Base-by-base conservation (phyloP, 345 rosid genomes). In the Gynandropsis gynandra region DNA sequence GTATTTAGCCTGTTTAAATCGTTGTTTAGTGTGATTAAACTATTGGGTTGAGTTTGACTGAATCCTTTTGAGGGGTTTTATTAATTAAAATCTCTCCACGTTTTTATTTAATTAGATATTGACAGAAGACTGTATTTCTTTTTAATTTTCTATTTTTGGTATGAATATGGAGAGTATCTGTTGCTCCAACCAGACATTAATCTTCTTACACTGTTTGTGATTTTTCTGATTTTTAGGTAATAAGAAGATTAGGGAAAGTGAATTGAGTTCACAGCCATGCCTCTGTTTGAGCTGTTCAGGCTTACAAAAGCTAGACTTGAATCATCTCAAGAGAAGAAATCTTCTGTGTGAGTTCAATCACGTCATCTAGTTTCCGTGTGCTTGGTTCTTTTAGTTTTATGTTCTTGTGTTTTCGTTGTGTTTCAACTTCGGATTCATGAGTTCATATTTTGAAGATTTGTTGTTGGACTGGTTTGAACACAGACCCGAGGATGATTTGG, bases 231-330 rank as follows among this genome's bases (percentile, higher is more conserved):
- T 37, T 29, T 42, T 55, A 37, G 72, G 70, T 37, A 47, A 47
- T 49, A 46, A 53, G n/a, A 47, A 37, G 38, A 62, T 60, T 41
- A 0, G 19, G 18, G 51, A 50, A 50, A 42, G 20, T 21, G 19
- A 11, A 10, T 31, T 17, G 24, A 50, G 35, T 16, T 15, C 18
- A 63, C 52, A 46, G 64, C 42, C 77, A 86, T 89, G 97, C 94
- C 97, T 72, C 61, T 83, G 61, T 86, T 74, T 65, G 95, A 89
- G 88, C 79, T 89, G 16, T 66, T 79, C 50, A 72, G 76, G 58
- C 59, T 71, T 73, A 33, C 76, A 7, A 62, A 68, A 37, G 76
- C 71, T 52, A 72, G 74, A 12, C 55, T 65, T 2, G 65, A 65
- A n/a, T 66, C 71, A 49, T 52, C 67, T 67, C 72, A 62, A 51